A percentile compares a stretch with the other conserved stretches of the same genome.
These are phyloP conservation scores for Penicillium glabrum DNA, from an alignment of 2,329 filamentous ascomycete species.

Conservation along the genomic window DNA sequence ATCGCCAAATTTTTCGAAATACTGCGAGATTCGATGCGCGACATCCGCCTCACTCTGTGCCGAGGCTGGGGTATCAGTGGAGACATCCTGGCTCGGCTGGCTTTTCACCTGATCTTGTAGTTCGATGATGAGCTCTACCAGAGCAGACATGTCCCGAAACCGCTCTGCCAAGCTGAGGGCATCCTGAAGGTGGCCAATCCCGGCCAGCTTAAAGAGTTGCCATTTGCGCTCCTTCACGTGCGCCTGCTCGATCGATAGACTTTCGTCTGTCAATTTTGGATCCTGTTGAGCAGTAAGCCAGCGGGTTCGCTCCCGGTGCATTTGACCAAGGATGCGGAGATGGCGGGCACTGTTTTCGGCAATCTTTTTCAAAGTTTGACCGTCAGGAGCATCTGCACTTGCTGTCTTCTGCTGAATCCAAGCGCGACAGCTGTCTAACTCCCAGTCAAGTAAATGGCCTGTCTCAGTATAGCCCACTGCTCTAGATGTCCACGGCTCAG, in stretches of 20 bases:
- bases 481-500: conserved; percentile 82
- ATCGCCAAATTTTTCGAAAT: conserved; percentile 53
- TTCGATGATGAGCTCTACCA: conserved; percentile 53
- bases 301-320: conserved; percentile 59
- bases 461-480: conserved; percentile 39
- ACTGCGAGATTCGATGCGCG: conserved; percentile 42
- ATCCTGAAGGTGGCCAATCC: conserved; percentile 56
- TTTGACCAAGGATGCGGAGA: conserved; percentile 58
- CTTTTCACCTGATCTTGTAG: conserved; percentile 39
- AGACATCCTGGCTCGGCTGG: conserved; percentile 17
- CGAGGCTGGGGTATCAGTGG: conserved; percentile 10
- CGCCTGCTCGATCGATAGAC: conserved; percentile 46
- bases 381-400: conserved; percentile 32
- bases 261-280: conserved; percentile 49
- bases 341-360: conserved; percentile 54
- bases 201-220: conserved; percentile 48
- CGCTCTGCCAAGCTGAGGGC: conserved; percentile 64
- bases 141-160: conserved; percentile 61
- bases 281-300: conserved; percentile 58
- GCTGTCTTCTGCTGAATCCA: conserved; percentile 36
- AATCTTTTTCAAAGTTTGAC: conserved; percentile 46
- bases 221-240: conserved; percentile 46
- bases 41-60: conserved; percentile 33
- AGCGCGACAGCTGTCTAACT: conserved; percentile 41
- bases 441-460: conserved; percentile 40